These are phyloP conservation scores for Chlorella sp. DNA, from an alignment of 139 green algal species.

Conservation along the genomic window DNA sequence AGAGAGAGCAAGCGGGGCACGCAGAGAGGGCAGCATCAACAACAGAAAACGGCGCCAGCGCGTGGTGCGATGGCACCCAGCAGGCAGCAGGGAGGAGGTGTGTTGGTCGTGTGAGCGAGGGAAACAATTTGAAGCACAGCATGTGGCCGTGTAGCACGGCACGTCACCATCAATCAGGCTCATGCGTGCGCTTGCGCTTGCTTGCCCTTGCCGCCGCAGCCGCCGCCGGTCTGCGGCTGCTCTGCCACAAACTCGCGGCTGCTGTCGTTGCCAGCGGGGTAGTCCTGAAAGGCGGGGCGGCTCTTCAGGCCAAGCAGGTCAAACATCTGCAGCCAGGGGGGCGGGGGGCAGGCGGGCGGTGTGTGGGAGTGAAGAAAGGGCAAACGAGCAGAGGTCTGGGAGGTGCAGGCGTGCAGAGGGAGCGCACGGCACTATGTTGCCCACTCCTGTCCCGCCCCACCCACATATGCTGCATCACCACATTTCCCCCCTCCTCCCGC, in stretches of 20 bases:
- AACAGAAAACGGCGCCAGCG: no score
- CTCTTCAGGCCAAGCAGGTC: constrained; percentile 78
- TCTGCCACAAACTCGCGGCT: background rate
- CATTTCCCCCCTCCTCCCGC: background rate
- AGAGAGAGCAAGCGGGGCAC: no score
- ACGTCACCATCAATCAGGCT: no score
- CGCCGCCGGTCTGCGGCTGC: background rate
- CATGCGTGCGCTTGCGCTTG: constrained; percentile 30
- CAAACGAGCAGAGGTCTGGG: background rate
- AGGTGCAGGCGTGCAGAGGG: background rate
- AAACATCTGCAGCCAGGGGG: constrained; percentile 72
- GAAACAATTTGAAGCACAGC: no score
- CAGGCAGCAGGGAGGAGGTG: no score
- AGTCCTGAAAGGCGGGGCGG: constrained; percentile 86
- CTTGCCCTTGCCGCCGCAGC: constrained; percentile 15
- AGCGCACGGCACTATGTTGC: background rate
- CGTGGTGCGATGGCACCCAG: no score
- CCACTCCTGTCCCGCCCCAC: background rate
- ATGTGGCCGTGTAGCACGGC: no score
- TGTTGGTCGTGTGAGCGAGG: no score
- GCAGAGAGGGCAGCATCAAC: no score
- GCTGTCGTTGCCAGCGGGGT: constrained; percentile 64
- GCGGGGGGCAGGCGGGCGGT: background rate
- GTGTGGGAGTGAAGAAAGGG: background rate
- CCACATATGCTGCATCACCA: constrained; percentile 59